phyloP scores from a whole-genome alignment of 805 yeast species.

The Metschnikowia henanensis region DNA sequence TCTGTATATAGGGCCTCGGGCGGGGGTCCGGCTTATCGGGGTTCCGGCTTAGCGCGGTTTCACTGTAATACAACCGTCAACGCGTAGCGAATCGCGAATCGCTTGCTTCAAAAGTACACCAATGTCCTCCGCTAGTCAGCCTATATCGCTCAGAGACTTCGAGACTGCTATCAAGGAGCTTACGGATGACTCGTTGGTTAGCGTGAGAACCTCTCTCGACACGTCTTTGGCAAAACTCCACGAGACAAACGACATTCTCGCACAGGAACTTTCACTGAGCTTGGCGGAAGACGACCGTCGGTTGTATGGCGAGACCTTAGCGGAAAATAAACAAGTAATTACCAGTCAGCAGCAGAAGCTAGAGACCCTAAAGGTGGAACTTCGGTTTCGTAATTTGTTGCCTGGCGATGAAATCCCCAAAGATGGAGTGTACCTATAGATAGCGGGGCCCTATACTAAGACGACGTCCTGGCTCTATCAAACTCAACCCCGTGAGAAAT shows the following conservation, averaged over 20 bases:
- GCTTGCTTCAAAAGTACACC: too few relatives aligned
- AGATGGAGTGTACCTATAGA: slow-evolving; percentile 13
- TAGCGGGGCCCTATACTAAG: too few relatives aligned
- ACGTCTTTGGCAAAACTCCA: slow-evolving; percentile 34
- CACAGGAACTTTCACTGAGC: slow-evolving; percentile 33
- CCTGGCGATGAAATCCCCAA: background rate
- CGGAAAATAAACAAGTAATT: slow-evolving; percentile 57
- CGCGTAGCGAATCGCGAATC: too few relatives aligned
- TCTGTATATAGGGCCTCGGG: too few relatives aligned
- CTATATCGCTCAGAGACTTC: slow-evolving; percentile 43
- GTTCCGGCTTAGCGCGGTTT: too few relatives aligned
- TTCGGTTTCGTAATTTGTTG: slow-evolving; percentile 38
- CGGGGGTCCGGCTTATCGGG: too few relatives aligned
- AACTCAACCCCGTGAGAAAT: too few relatives aligned
- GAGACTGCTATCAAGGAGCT: slow-evolving; percentile 52
- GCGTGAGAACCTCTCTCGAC: slow-evolving; percentile 22
- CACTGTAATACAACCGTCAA: too few relatives aligned
- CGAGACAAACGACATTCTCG: slow-evolving; percentile 52
- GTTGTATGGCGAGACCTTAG: slow-evolving; percentile 53
- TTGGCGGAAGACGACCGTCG: slow-evolving; percentile 43
- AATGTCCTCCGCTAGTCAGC: slow-evolving; percentile 26
- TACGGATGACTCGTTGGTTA: slow-evolving; percentile 37
- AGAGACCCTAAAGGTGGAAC: slow-evolving; percentile 46
- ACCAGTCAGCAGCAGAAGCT: slow-evolving; percentile 49
- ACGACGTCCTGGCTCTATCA: too few relatives aligned